A percentile compares a stretch with the other conserved stretches of the same genome.
These are phyloP conservation scores for Ogataea degrootiae DNA, from an alignment of 805 yeast species.

Conservation along the genomic window DNA sequence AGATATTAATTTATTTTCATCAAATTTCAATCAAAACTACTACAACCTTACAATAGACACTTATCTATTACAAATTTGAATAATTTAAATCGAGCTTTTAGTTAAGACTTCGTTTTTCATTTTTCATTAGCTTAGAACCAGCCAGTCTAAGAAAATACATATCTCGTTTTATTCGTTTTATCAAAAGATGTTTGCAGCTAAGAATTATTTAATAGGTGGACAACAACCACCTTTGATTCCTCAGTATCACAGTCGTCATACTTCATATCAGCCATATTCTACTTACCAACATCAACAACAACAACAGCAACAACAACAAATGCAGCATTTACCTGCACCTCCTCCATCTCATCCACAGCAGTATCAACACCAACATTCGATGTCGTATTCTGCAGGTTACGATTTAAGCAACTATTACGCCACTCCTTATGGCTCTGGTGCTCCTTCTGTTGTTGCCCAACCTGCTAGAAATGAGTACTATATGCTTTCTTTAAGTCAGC, in stretches of 20 bases:
- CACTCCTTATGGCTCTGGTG: not conserved
- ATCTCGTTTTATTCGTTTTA: conserved; percentile 7
- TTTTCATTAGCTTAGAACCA: not conserved
- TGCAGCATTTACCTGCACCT: not conserved
- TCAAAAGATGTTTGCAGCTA: conserved; percentile 8
- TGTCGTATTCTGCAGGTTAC: conserved; percentile 17
- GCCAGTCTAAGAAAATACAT: not conserved
- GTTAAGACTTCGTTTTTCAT: conserved; percentile 35
- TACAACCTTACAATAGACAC: no score
- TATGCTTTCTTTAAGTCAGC: conserved; percentile 7
- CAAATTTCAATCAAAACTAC: not conserved
- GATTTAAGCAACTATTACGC: conserved; percentile 10
- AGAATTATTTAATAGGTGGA: not conserved
- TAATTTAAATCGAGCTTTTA: conserved; percentile 34
- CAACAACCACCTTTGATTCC: conserved; percentile 4
- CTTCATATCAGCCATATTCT: conserved; percentile 15
- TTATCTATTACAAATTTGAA: not conserved
- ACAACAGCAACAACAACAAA: conserved; percentile 1
- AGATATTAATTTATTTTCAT: conserved; percentile 23
- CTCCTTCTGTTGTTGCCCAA: not conserved
- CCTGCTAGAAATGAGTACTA: conserved; percentile 6
- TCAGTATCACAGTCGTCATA: conserved; percentile 19
- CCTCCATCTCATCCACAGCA: conserved; percentile 7
- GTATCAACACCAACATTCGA: conserved; percentile 17
- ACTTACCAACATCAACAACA: conserved; percentile 5